Base-by-base conservation (phyloP, 495 filamentous ascomycete species). In the Aspergillus funiculosus region DNA sequence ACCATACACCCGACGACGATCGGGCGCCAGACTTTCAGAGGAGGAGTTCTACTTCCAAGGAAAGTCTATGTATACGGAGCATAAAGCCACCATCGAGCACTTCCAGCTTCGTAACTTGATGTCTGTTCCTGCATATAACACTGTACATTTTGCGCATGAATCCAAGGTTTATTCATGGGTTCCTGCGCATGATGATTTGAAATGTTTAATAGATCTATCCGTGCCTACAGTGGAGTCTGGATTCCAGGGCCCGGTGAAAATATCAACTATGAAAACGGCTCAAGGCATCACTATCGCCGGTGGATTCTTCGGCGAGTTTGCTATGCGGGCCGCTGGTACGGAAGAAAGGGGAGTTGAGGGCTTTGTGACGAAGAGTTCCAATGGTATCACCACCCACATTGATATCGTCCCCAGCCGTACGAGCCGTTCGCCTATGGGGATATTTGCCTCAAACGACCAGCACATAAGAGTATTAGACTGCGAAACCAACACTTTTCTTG, bases 21-120 rank as follows among this genome's bases (percentile, higher is more conserved):
- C 53, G 19, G 59, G 64, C 5, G 47, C 56, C 19, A 52, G 49
- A 13, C 58, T 71, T 5, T 56, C 62, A 3, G 46, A 48, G 11
- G 45, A 51, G 6, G 69, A 71, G 37, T 40, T 39, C 1, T 87
- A 75, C 60, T 91, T 87, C 64, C 70, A 74, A 11, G 92, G 84
- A 50, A 77, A 77, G 14, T 72, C 77, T 20, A 88, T 89, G 79
- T 76, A 85, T 46, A 79, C 85, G 3, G 63, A 69, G 26, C 74
- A 77, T 20, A 74, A 79, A 30, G 76, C 86, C 14, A 74, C 75
- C 20, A 66, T 91, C 18, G 70, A 84, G 26, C 91, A 96, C 62
- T 95, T 94, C 54, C 91, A 97, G 55, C 77, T 96, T 11, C 86
- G 91, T 36, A 91, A 95, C 59, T 64, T 92, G 1, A 72, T 97